Conservation (phyloP, 257 asterid genomes). For the Fraxinus americana region DNA sequence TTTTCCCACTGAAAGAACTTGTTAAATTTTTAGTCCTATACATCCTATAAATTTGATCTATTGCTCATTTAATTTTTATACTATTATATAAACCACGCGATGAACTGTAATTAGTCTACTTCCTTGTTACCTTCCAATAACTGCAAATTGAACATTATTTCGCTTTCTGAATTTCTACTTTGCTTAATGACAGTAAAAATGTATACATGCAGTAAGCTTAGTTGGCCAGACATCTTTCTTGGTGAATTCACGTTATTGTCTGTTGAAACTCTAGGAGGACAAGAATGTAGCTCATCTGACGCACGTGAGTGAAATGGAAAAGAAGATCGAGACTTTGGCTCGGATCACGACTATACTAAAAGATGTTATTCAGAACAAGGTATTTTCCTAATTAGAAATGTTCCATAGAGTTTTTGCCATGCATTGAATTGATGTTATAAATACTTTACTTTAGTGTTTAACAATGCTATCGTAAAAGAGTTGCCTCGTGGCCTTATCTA, state of each 20-base stretch:
- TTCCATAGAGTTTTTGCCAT: not conserved
- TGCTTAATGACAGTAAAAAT: constrained; percentile 9
- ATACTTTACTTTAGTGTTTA: constrained; percentile 1
- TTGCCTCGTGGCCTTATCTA: not conserved
- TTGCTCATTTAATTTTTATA: not conserved
- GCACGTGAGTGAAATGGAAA: constrained; percentile 95
- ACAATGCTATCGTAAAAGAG: not conserved
- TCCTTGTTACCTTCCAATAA: not conserved
- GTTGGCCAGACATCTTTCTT: constrained; percentile 12
- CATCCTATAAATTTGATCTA: not conserved
- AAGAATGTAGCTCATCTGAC: constrained; percentile 93
- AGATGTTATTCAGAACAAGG: constrained; percentile 97
- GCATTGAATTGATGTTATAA: constrained; percentile 5
- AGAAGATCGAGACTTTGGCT: constrained; percentile 84
- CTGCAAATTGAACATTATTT: not conserved
- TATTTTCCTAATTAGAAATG: constrained; percentile 27
- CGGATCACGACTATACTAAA: constrained; percentile 87
- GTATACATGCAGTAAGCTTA: constrained; percentile 6
- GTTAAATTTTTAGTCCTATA: not conserved
- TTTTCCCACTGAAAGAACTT: not conserved
- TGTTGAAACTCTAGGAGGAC: constrained; percentile 66
- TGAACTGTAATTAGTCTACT: not conserved
- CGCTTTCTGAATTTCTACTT: not conserved
- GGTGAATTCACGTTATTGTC: constrained; percentile 24
- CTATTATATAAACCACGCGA: not conserved